A percentile compares a stretch with the other conserved stretches of the same genome.
These are phyloP conservation scores for Backusella australiensis DNA, from an alignment of 192 early-diverging fungal genomes.

Conservation along the genomic window DNA sequence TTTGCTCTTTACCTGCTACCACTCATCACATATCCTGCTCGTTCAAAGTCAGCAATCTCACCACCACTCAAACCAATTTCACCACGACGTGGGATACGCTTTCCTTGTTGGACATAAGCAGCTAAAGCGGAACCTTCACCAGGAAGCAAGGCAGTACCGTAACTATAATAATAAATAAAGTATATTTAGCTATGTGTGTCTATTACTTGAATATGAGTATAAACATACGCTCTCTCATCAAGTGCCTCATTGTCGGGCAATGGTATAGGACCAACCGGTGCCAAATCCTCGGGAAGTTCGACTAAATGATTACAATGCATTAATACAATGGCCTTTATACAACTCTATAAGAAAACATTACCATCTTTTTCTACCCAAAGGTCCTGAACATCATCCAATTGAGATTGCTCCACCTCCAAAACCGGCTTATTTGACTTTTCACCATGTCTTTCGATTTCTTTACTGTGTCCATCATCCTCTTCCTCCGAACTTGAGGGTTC, in stretches of 20 bases:
- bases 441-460: neutral
- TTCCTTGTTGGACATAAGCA: constrained; percentile 84
- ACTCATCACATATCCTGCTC: constrained; percentile 94
- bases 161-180: constrained; percentile 35
- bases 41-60: constrained; percentile 83
- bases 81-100: constrained; percentile 95
- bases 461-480: neutral
- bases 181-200: neutral
- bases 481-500: constrained; percentile 15
- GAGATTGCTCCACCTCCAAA: constrained; percentile 26
- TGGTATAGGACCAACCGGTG: constrained; percentile 67
- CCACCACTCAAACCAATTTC: constrained; percentile 90
- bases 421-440: constrained; percentile 9
- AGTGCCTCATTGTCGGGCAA: constrained; percentile 56
- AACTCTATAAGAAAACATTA: neutral
- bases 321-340: neutral
- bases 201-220: neutral
- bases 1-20: constrained; percentile 66
- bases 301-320: constrained; percentile 30
- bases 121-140: constrained; percentile 94
- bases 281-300: constrained; percentile 59
- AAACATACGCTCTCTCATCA: constrained; percentile 57
- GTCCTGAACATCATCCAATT: constrained; percentile 44
- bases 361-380: constrained; percentile 64
- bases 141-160: constrained; percentile 79